A percentile compares a stretch with the other conserved stretches of the same genome.
Evolutionary conservation across 108 stramenopile genomes (phyloP).

Genomic region (Nitzschia palea): DNA sequence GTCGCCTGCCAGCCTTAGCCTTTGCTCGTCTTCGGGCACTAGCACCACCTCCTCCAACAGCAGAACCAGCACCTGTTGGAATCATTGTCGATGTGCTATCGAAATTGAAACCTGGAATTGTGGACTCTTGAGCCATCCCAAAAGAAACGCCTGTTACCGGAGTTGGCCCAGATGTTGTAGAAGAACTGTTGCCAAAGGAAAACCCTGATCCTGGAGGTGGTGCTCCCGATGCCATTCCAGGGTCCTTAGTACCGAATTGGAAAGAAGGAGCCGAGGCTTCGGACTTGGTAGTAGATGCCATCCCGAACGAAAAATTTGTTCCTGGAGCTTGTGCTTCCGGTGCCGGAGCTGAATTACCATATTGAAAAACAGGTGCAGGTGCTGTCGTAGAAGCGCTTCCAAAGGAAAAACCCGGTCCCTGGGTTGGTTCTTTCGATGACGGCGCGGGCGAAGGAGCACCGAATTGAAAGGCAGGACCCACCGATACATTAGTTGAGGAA

Average conservation of each 20-base stretch:
- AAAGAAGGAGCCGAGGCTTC: background rate
- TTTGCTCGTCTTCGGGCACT: constrained; percentile 19
- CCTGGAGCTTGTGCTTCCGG: background rate
- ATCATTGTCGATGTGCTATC: no score
- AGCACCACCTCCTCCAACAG: background rate
- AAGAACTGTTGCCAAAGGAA: background rate
- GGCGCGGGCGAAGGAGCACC: background rate
- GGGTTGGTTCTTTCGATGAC: background rate
- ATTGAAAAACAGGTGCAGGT: background rate
- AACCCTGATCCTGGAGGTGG: background rate
- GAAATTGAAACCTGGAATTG: no score
- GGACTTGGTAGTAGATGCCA: no score
- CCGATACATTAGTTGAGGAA: background rate
- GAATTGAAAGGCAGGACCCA: background rate
- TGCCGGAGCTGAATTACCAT: background rate
- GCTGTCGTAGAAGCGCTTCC: background rate
- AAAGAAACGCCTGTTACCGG: background rate
- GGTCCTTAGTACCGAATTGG: background rate
- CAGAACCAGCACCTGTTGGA: background rate
- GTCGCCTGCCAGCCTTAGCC: background rate
- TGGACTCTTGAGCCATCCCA: no score
- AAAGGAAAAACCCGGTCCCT: constrained; percentile 15
- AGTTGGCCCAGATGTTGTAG: background rate
- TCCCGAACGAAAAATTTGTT: no score
- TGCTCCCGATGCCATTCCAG: background rate